A percentile compares a stretch with the other conserved stretches of the same genome.
Evolutionary conservation across 2,329 filamentous ascomycete genomes (phyloP).

Genomic region (Diaporthe destruens): DNA sequence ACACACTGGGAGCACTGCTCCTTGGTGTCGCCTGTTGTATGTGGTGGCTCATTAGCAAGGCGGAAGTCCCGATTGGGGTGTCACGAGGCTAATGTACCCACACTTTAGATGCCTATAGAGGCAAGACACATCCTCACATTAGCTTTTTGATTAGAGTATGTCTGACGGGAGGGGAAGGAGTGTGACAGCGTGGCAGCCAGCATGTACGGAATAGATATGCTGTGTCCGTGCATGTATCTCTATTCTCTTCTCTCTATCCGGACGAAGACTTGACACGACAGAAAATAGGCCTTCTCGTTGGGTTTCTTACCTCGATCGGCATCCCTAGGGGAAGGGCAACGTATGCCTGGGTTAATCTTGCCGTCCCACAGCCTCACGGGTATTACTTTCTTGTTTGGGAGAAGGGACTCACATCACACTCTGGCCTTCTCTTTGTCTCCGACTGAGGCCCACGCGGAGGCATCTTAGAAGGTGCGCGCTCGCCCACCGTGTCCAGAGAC

Average conservation of each 20-base stretch:
- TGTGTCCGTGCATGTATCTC: not conserved
- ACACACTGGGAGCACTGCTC: slow-evolving; percentile 37
- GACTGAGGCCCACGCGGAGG: slow-evolving; percentile 15
- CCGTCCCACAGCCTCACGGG: not conserved
- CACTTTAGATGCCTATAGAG: slow-evolving; percentile 18
- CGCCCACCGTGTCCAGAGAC: slow-evolving; percentile 8
- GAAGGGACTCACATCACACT: slow-evolving; percentile 14
- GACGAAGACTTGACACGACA: not conserved
- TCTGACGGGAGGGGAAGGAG: not conserved
- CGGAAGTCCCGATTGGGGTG: slow-evolving; percentile 1
- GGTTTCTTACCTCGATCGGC: slow-evolving; percentile 24
- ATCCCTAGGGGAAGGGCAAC: slow-evolving; percentile 2
- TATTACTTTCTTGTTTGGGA: slow-evolving; percentile 17
- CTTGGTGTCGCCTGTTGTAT: slow-evolving; percentile 18
- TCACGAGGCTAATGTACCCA: slow-evolving; percentile 11
- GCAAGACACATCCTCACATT: slow-evolving; percentile 4
- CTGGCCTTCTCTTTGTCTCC: slow-evolving; percentile 25
- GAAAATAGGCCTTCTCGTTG: not conserved
- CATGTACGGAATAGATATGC: too few species aligned
- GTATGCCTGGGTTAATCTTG: slow-evolving; percentile 7
- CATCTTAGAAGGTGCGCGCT: slow-evolving; percentile 19
- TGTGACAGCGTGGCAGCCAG: not conserved
- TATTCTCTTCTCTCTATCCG: not conserved
- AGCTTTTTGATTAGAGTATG: slow-evolving; percentile 6
- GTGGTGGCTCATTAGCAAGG: slow-evolving; percentile 6